phyloP scores from a whole-genome alignment of 179 eudicot genomes.

The Camellia oleifera region DNA sequence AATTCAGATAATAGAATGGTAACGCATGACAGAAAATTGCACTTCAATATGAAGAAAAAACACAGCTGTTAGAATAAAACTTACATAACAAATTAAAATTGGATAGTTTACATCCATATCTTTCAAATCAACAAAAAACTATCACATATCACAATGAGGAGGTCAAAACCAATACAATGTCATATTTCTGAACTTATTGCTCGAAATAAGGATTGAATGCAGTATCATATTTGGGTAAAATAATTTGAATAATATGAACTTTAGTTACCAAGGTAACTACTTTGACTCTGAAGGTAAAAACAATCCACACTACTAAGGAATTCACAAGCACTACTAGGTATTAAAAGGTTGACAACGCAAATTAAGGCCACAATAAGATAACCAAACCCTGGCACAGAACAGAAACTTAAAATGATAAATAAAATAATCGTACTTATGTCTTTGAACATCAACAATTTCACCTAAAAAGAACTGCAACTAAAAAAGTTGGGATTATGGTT shows the following conservation, averaged over 20 bases:
- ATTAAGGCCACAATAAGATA: background rate
- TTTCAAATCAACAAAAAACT: background rate
- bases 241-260: background rate
- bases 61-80: background rate
- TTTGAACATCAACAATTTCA: background rate
- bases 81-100: too few relatives aligned
- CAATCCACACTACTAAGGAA: background rate
- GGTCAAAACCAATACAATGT: background rate
- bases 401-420: background rate
- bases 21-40: background rate
- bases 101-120: background rate
- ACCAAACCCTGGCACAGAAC: background rate
- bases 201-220: background rate
- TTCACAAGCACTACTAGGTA: background rate
- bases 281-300: background rate
- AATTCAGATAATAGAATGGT: background rate
- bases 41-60: background rate
- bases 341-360: background rate
- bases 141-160: background rate
- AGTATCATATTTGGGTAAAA: background rate
- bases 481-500: background rate
- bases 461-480: background rate
- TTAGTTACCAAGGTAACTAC: conserved; percentile 5
- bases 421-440: background rate
- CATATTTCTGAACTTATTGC: background rate